Percentiles rank a stretch among this genome's conserved stretches.
These are phyloP conservation scores for Talaromyces thailandensis DNA, from an alignment of 495 filamentous ascomycete species.

Conservation along the genomic window DNA sequence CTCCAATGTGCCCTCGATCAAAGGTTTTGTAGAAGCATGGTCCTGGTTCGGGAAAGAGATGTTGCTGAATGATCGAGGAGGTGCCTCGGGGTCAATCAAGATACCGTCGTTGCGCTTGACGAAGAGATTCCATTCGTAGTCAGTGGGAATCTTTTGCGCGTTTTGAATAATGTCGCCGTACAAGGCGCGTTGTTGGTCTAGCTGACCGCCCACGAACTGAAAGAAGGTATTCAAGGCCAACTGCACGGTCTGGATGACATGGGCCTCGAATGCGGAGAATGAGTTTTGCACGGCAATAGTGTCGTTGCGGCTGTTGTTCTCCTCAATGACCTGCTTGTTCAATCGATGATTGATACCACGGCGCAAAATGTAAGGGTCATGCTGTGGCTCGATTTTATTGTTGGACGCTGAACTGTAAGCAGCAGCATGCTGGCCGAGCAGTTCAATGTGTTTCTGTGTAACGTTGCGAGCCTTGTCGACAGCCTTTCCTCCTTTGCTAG, in stretches of 20 bases:
- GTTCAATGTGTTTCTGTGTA: constrained; percentile 94
- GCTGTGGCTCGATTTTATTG: constrained; percentile 49
- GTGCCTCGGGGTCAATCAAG: constrained; percentile 71
- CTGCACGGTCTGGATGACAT: constrained; percentile 78
- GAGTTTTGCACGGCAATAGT: constrained; percentile 79
- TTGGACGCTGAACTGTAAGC: constrained; percentile 60
- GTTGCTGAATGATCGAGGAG: constrained; percentile 58
- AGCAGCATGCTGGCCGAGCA: constrained; percentile 76
- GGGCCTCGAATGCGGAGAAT: constrained; percentile 80
- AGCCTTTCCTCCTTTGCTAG: constrained; percentile 76
- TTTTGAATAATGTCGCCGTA: constrained; percentile 74
- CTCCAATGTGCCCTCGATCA: constrained; percentile 82
- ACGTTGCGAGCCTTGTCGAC: constrained; percentile 79
- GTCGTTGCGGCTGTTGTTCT: constrained; percentile 91
- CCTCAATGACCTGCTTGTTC: constrained; percentile 83
- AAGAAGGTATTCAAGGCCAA: constrained; percentile 71
- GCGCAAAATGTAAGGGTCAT: constrained; percentile 85
- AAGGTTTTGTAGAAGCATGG: constrained; percentile 66
- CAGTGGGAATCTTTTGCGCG: constrained; percentile 71
- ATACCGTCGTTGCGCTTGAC: constrained; percentile 52
- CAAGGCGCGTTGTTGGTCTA: constrained; percentile 69
- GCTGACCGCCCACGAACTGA: constrained; percentile 64
- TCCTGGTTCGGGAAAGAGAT: constrained; percentile 83
- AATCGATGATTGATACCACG: constrained; percentile 75
- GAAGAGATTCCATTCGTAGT: constrained; percentile 92